These are phyloP conservation scores for Euphrasia confusa DNA, from an alignment of 257 asterid genomes.

Conservation along the genomic window DNA sequence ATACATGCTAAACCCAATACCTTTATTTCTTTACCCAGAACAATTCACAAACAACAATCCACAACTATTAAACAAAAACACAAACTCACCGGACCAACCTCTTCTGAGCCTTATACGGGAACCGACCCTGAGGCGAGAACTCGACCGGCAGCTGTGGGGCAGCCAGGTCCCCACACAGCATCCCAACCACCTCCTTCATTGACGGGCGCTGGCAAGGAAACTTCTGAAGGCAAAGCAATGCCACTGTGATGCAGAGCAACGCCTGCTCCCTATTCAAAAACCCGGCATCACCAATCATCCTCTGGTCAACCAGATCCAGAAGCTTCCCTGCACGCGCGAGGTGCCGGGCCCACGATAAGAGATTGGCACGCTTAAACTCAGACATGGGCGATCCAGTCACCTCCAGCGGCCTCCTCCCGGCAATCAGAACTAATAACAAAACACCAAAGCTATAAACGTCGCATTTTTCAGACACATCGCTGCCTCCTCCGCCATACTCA, in stretches of 20 bases:
- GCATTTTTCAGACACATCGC: conserved; percentile 75
- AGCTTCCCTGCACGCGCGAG: conserved; percentile 96
- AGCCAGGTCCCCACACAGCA: conserved; percentile 63
- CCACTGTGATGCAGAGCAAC: conserved; percentile 71
- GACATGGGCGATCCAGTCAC: conserved; percentile 94
- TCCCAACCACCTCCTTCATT: conserved; percentile 83
- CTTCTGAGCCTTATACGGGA: conserved; percentile 60
- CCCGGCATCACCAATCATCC: conserved; percentile 31
- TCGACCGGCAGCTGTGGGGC: conserved; percentile 81
- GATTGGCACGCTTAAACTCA: conserved; percentile 87
- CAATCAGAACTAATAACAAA: conserved; percentile 65
- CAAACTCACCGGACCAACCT: conserved; percentile 53
- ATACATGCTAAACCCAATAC: neutral
- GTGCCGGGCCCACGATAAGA: conserved; percentile 84
- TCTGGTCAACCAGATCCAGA: conserved; percentile 72
- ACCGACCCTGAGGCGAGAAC: conserved; percentile 62
- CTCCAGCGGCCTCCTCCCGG: conserved; percentile 96
- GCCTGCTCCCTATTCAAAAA: conserved; percentile 64
- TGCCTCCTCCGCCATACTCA: conserved; percentile 64
- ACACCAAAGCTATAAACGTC: conserved; percentile 93
- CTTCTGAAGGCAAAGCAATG: conserved; percentile 84
- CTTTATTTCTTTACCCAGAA: neutral
- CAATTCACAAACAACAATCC: neutral
- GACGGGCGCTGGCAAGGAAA: conserved; percentile 63
- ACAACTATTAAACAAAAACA: neutral